Base-by-base conservation (phyloP, 1,139 yeast species). In the Arxiozyma heterogenica region DNA sequence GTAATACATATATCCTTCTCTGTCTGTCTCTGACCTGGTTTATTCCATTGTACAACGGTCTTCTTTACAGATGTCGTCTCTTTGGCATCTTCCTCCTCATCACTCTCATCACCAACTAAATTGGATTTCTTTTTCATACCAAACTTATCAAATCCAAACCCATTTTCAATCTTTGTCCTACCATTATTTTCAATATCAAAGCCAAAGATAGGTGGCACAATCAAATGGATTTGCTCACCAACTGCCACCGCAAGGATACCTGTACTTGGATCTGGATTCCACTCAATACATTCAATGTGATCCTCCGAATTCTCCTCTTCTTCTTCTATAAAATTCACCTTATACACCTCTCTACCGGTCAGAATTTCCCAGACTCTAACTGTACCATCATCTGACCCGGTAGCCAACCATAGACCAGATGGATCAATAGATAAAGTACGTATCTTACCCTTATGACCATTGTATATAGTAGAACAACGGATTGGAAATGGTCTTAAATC, bases 401-500 rank as follows among this genome's bases (percentile, higher is more conserved):
- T 93, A 23, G 98, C 98, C 59, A 93, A 75, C 93, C 96, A 93
- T 63, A 86, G 77, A 9, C 98, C 99, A 52, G 83, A 78, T 52
- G 96, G 95, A 68, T 93, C 96, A 52, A 91, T 79, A 15, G 93
- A 81, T 46, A 93, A 70, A 2, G 94, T 77, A 70, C 98, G 83
- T 52, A 94, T 84, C 64, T 84, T 84, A 51, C 86, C 95, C 47
- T 75, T 73, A 68, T 93, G 98, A 39, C 98, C 98, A 58, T 77
- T 77, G 70, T 82, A 93, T 2, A 83, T 72, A 3, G 96, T 90
- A 4, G 97, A 86, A 63, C 94, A 84, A 68, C 84, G 82, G 67
- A 90, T 88, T 48, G 99, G 99, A 83, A 94, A 93, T n/a, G 99
- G 99, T 70, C 96, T 82, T 64, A 93, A 78, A 71, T 93, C 98